phyloP scores from a whole-genome alignment of 2,329 filamentous ascomycete species.

The Xylaria polymorpha region DNA sequence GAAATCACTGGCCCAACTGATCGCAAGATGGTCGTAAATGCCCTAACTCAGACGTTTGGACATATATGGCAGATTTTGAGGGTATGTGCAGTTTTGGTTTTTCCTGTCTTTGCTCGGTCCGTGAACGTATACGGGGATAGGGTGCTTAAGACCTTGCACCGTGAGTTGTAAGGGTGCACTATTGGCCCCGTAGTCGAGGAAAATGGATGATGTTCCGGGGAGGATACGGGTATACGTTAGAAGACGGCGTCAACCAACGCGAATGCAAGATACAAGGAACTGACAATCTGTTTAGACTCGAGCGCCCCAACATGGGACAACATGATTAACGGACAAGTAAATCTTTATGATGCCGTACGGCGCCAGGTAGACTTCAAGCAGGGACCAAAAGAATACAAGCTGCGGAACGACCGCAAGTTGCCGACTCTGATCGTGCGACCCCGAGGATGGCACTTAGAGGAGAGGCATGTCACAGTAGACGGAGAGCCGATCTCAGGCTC shows the following conservation, averaged over 20 bases:
- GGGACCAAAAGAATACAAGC: slow-evolving; percentile 95
- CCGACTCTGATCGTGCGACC: slow-evolving; percentile 95
- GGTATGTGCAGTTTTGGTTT: slow-evolving; percentile 65
- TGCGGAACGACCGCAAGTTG: slow-evolving; percentile 85
- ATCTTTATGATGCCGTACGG: slow-evolving; percentile 95
- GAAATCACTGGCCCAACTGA: slow-evolving; percentile 98
- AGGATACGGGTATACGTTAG: background rate
- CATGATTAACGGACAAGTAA: slow-evolving; percentile 98
- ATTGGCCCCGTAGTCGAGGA: background rate
- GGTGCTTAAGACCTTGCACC: background rate
- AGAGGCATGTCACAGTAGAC: slow-evolving; percentile 97
- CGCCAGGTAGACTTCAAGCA: slow-evolving; percentile 96
- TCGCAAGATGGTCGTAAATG: slow-evolving; percentile 99
- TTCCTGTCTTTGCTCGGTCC: slow-evolving; percentile 12
- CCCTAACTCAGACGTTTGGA: slow-evolving; percentile 94
- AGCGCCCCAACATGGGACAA: slow-evolving; percentile 98
- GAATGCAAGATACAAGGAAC: background rate
- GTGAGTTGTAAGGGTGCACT: background rate
- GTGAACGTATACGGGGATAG: background rate
- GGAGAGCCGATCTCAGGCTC: slow-evolving; percentile 92
- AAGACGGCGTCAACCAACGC: background rate
- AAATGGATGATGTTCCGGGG: background rate
- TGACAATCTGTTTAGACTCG: slow-evolving; percentile 71
- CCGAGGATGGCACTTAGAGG: slow-evolving; percentile 96
- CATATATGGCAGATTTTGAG: slow-evolving; percentile 99